A percentile compares a stretch with the other conserved stretches of the same genome.
Evolutionary conservation across 192 early-diverging fungal genomes (phyloP).

Genomic region (Coemansia sp.): DNA sequence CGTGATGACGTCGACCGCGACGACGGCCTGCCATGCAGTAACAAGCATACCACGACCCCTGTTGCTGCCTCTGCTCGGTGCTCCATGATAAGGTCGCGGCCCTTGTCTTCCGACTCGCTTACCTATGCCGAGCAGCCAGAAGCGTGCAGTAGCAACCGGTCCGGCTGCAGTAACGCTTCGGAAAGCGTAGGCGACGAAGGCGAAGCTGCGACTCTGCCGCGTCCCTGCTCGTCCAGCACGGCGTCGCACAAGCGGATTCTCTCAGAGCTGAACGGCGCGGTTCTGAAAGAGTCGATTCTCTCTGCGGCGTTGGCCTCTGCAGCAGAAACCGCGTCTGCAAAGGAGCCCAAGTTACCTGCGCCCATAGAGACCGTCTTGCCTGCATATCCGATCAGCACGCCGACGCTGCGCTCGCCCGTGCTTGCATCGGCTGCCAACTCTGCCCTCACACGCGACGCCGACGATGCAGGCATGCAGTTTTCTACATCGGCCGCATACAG

Average conservation of each 20-base stretch:
- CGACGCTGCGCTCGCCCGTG: conserved; percentile 11
- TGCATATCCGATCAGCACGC: background rate
- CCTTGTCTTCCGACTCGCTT: conserved; percentile 33
- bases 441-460: background rate
- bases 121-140: conserved; percentile 27
- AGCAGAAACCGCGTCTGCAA: background rate
- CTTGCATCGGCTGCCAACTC: background rate
- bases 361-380: background rate
- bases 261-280: conserved; percentile 20
- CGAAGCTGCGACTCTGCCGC: background rate
- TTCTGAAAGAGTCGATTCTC: conserved; percentile 14
- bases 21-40: conserved; percentile 14
- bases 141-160: conserved; percentile 21
- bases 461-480: background rate
- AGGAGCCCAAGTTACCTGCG: background rate
- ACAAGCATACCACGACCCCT: background rate
- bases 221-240: conserved; percentile 3
- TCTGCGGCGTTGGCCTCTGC: conserved; percentile 11
- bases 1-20: background rate
- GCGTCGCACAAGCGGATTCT: conserved; percentile 13
- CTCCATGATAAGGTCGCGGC: conserved; percentile 23
- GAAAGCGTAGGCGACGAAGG: background rate
- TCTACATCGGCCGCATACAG: conserved; percentile 7
- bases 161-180: conserved; percentile 24
- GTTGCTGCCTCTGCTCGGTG: background rate